Evolutionary conservation across 768 basidiomycete species (phyloP).

Genomic region (Collybia mongolica): DNA sequence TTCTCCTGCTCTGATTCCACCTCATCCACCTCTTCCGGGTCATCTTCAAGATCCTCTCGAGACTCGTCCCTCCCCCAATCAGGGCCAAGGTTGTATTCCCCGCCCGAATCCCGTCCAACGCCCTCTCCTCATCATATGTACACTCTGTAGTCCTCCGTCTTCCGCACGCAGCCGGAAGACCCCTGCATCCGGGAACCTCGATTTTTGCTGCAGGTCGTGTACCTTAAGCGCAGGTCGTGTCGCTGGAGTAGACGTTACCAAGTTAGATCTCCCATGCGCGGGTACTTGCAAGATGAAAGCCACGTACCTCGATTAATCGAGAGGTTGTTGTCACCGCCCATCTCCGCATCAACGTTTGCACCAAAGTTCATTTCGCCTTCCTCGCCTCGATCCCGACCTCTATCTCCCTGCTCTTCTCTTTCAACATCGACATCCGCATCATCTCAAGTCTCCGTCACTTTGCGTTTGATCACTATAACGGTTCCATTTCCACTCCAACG

Average conservation of each 20-base stretch:
- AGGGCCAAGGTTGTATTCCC: background rate
- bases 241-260: background rate
- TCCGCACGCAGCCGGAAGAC: too few relatives aligned
- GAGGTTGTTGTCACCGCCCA: conserved; percentile 4
- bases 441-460: conserved; percentile 3
- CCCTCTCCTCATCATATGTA: too few relatives aligned
- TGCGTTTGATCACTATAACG: background rate
- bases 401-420: background rate
- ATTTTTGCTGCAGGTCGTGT: too few relatives aligned
- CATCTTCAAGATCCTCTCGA: conserved; percentile 2
- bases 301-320: background rate
- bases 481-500: background rate
- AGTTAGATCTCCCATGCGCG: background rate
- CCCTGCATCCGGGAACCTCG: too few relatives aligned
- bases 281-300: background rate
- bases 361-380: conserved; percentile 14
- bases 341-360: conserved; percentile 1
- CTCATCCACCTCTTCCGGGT: conserved; percentile 5
- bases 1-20: conserved; percentile 16
- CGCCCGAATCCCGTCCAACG: too few relatives aligned
- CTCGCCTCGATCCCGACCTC: conserved; percentile 19
- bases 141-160: too few relatives aligned
- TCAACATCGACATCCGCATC: conserved; percentile 8
- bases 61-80: too few relatives aligned
- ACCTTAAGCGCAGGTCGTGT: too few relatives aligned